Conservation (phyloP, 345 rosid species). For the Citrus cavaleriei region DNA sequence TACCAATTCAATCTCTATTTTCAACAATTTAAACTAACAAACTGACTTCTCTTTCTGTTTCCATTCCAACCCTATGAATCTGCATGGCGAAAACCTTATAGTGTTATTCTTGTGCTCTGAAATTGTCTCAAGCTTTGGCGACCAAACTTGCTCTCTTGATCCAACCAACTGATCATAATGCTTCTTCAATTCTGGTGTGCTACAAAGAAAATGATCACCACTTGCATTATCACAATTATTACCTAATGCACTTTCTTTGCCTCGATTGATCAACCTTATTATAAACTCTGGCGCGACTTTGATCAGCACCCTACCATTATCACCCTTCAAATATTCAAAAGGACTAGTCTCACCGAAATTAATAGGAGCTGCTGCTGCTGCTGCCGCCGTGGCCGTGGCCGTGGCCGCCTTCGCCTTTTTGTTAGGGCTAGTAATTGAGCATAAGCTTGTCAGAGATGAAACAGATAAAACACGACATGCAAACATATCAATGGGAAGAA, state of each 20-base stretch:
- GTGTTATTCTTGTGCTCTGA: conserved; percentile 44
- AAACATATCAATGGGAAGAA: conserved; percentile 72
- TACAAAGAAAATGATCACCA: conserved; percentile 44
- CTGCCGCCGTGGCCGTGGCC: not conserved
- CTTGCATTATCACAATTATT: not conserved
- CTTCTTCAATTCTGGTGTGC: conserved; percentile 90
- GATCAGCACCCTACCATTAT: conserved; percentile 47
- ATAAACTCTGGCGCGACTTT: conserved; percentile 59
- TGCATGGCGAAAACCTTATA: conserved; percentile 65
- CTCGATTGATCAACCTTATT: conserved; percentile 31
- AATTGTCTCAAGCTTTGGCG: conserved; percentile 81
- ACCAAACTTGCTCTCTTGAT: conserved; percentile 68
- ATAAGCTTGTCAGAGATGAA: conserved; percentile 56
- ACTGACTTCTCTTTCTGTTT: conserved; percentile 34
- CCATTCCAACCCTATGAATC: conserved; percentile 52
- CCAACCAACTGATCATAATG: conserved; percentile 78
- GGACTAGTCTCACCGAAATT: conserved; percentile 48
- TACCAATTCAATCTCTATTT: no score
- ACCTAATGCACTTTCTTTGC: conserved; percentile 5
- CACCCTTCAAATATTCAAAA: conserved; percentile 45
- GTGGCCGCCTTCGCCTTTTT: not conserved
- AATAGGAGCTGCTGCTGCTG: conserved; percentile 17
- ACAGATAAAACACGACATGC: conserved; percentile 48
- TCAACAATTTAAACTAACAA: not conserved
- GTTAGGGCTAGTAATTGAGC: conserved; percentile 31